A percentile compares a stretch with the other conserved stretches of the same genome.
Conservation (phyloP, 1,139 yeast genomes). For the Blastobotrys buckinghamii region DNA sequence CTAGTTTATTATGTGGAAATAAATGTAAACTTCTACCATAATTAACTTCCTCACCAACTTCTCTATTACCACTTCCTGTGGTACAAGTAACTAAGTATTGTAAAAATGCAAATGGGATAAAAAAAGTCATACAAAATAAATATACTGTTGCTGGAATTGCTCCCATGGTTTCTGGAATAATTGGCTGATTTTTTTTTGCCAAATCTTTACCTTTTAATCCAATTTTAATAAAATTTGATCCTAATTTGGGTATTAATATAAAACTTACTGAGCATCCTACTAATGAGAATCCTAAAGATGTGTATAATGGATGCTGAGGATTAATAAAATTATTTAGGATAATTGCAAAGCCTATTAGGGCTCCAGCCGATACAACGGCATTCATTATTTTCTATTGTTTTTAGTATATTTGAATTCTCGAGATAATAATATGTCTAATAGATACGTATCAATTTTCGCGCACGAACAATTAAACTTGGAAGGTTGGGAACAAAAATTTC, state of each 20-base stretch:
- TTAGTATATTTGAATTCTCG: too few species aligned
- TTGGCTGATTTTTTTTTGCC: slow-evolving; percentile 63
- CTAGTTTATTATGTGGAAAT: slow-evolving; percentile 80
- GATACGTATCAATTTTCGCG: background rate
- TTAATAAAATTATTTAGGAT: slow-evolving; percentile 16
- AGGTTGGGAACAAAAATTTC: background rate
- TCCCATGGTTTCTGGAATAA: slow-evolving; percentile 89
- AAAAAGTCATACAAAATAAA: slow-evolving; percentile 70
- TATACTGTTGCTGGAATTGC: slow-evolving; percentile 79
- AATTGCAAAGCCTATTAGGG: slow-evolving; percentile 14
- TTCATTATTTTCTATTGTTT: background rate
- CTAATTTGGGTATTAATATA: slow-evolving; percentile 59
- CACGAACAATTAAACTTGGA: background rate
- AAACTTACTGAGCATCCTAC: slow-evolving; percentile 59
- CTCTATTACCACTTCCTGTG: slow-evolving; percentile 52
- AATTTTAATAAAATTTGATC: slow-evolving; percentile 60
- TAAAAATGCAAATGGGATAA: slow-evolving; percentile 85
- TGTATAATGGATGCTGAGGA: slow-evolving; percentile 24
- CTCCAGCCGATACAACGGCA: slow-evolving; percentile 1
- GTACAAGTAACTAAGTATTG: slow-evolving; percentile 62
- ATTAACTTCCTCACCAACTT: slow-evolving; percentile 30
- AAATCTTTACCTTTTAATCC: slow-evolving; percentile 84
- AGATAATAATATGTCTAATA: background rate
- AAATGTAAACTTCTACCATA: slow-evolving; percentile 23
- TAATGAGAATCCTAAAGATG: slow-evolving; percentile 52